A percentile compares a stretch with the other conserved stretches of the same genome.
Evolutionary conservation across 805 yeast genomes (phyloP).

Genomic region (Priceomyces castillae): DNA sequence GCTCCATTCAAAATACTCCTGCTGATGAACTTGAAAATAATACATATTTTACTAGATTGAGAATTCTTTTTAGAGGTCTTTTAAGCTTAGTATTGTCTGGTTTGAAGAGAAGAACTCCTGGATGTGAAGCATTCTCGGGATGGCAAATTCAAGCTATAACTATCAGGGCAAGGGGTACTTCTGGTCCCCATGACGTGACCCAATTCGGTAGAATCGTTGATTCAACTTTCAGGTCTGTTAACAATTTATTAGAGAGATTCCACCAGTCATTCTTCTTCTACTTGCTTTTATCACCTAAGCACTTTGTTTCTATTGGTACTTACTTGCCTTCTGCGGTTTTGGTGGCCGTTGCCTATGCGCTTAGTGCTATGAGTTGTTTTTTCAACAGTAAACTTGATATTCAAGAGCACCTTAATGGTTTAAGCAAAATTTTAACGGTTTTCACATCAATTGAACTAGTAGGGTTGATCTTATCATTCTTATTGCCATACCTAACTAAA

Average conservation of each 20-base stretch:
- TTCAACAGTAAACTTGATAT: constrained; percentile 42
- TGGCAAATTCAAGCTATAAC: constrained; percentile 94
- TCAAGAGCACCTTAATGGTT: constrained; percentile 17
- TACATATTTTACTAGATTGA: constrained; percentile 54
- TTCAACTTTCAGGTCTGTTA: constrained; percentile 81
- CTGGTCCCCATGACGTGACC: constrained; percentile 72
- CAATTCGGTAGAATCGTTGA: constrained; percentile 90
- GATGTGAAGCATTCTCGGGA: constrained; percentile 87
- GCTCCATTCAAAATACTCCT: constrained; percentile 62
- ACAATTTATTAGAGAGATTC: constrained; percentile 89
- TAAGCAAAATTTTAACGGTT: constrained; percentile 22
- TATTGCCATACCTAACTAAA: constrained; percentile 20
- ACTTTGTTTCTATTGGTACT: constrained; percentile 90
- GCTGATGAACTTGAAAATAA: constrained; percentile 44
- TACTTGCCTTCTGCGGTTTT: constrained; percentile 84
- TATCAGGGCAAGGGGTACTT: constrained; percentile 60
- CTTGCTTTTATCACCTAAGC: constrained; percentile 69
- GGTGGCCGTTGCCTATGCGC: constrained; percentile 63
- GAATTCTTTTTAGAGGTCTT: constrained; percentile 63
- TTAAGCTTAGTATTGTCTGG: constrained; percentile 70
- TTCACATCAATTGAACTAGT: constrained; percentile 28
- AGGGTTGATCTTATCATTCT: constrained; percentile 20
- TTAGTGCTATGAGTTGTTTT: constrained; percentile 61
- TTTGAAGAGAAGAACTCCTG: constrained; percentile 51
- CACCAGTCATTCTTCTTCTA: constrained; percentile 97